These are phyloP conservation scores for Fusarium buxicola DNA, from an alignment of 2,329 filamentous ascomycete species.

Conservation along the genomic window DNA sequence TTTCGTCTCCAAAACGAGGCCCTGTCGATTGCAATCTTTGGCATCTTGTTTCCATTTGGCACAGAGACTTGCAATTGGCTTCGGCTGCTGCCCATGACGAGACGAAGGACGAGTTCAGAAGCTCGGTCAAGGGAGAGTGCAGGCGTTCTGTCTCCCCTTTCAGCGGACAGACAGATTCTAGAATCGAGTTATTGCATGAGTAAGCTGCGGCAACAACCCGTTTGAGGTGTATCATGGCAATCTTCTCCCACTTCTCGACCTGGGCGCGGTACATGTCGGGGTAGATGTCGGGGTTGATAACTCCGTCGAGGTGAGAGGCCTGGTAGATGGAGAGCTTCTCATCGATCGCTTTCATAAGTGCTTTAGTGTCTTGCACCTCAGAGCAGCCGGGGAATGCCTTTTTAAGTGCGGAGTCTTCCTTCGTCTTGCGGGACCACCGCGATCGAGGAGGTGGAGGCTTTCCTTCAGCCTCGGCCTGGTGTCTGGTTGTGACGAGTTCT, in stretches of 20 bases:
- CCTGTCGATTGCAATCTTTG: constrained; percentile 40
- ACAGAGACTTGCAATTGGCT: constrained; percentile 9
- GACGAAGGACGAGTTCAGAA: constrained; percentile 9
- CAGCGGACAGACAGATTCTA: constrained; percentile 31
- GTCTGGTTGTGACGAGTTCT: background rate
- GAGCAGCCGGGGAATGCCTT: constrained; percentile 14
- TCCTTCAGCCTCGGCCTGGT: background rate
- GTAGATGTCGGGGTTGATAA: constrained; percentile 50
- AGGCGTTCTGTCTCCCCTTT: constrained; percentile 33
- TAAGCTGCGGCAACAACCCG: constrained; percentile 31
- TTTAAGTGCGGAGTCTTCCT: background rate
- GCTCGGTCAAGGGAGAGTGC: background rate
- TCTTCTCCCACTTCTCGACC: constrained; percentile 47
- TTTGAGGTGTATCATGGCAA: constrained; percentile 44
- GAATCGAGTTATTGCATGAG: constrained; percentile 28
- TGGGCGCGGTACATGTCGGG: constrained; percentile 48
- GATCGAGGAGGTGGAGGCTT: background rate
- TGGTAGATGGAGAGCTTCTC: constrained; percentile 44
- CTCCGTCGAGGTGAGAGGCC: constrained; percentile 48
- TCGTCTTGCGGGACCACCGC: background rate
- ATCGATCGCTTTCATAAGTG: constrained; percentile 37
- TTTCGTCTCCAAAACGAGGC: constrained; percentile 34
- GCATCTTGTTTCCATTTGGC: constrained; percentile 26
- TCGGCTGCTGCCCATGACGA: background rate
- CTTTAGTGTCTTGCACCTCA: background rate